phyloP scores from a whole-genome alignment of 805 yeast species.

The Yamadazyma kitorensis region DNA sequence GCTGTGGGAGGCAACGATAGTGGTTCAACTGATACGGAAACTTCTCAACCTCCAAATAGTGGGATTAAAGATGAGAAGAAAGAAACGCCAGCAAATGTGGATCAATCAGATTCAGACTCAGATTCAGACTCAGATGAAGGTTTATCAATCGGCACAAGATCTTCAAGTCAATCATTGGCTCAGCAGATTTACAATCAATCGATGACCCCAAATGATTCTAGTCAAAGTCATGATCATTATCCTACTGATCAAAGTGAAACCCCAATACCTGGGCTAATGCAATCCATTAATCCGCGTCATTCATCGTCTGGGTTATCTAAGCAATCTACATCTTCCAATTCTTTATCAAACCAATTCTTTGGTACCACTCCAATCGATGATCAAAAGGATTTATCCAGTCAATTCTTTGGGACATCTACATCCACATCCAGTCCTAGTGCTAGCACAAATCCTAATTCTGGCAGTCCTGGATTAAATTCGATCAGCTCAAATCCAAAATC shows the following conservation, averaged over 20 bases:
- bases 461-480: background rate
- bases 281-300: slow-evolving; percentile 32
- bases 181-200: slow-evolving; percentile 34
- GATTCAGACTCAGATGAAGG: slow-evolving; percentile 32
- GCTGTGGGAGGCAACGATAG: too few species aligned
- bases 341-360: slow-evolving; percentile 38
- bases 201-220: slow-evolving; percentile 22
- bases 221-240: slow-evolving; percentile 9
- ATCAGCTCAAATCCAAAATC: too few species aligned
- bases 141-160: slow-evolving; percentile 36
- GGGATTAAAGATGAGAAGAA: too few species aligned
- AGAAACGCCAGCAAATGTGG: too few species aligned
- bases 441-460: background rate
- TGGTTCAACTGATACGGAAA: too few species aligned
- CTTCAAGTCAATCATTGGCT: slow-evolving; percentile 42
- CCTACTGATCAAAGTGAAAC: slow-evolving; percentile 14
- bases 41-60: too few species aligned
- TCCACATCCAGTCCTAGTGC: background rate
- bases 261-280: slow-evolving; percentile 25
- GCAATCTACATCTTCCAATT: slow-evolving; percentile 40
- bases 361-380: slow-evolving; percentile 17
- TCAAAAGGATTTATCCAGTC: slow-evolving; percentile 6
- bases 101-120: slow-evolving; percentile 14
- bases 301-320: slow-evolving; percentile 34
- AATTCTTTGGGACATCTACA: slow-evolving; percentile 8